Conservation (phyloP, 306 rosid genomes). For the Ochetophila trinervis region DNA sequence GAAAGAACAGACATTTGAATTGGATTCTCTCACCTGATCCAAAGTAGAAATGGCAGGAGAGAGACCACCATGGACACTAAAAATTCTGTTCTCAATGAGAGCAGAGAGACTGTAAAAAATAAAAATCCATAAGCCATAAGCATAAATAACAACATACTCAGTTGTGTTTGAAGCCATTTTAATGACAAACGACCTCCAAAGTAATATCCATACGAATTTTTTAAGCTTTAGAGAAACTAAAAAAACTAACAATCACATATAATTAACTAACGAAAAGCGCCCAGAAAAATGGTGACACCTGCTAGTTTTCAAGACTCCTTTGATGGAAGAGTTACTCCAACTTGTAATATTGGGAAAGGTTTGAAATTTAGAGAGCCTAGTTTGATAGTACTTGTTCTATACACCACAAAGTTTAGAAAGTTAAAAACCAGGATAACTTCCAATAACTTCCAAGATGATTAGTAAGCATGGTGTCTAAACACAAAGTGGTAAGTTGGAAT, state of each 20-base stretch:
- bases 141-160: conserved; percentile 7
- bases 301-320: background rate
- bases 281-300: background rate
- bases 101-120: conserved; percentile 78
- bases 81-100: conserved; percentile 87
- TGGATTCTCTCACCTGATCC: conserved; percentile 69
- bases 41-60: conserved; percentile 93
- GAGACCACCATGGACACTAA: conserved; percentile 97
- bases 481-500: background rate
- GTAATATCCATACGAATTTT: background rate
- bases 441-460: background rate
- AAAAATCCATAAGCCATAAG: conserved; percentile 23
- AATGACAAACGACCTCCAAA: conserved; percentile 3
- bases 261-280: too few species aligned
- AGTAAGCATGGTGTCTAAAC: background rate
- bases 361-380: background rate
- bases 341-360: conserved; percentile 3
- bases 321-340: background rate
- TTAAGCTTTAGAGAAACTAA: background rate
- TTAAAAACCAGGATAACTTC: background rate
- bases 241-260: background rate
- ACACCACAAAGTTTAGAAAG: background rate
- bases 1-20: background rate
- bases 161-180: conserved; percentile 23
- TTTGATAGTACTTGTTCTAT: background rate